Evolutionary conservation across 2,329 filamentous ascomycete genomes (phyloP).

Genomic region (Emergomyces pasteurianus): DNA sequence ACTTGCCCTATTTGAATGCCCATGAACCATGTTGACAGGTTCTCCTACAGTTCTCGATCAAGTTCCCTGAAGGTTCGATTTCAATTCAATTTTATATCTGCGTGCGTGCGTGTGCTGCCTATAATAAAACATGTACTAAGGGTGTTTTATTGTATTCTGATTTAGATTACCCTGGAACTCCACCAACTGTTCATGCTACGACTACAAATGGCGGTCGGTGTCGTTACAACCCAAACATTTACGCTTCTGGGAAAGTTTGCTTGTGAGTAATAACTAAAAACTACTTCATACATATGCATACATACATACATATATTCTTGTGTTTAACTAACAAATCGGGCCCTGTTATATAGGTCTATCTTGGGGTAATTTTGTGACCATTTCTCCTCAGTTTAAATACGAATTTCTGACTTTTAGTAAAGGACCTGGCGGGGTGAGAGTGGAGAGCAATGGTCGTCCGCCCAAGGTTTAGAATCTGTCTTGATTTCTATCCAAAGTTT

Average conservation of each 20-base stretch:
- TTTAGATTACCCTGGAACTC: slow-evolving; percentile 65
- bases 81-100: not conserved
- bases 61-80: slow-evolving; percentile 58
- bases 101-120: not conserved
- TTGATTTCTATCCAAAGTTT: slow-evolving; percentile 92
- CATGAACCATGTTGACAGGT: not conserved
- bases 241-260: slow-evolving; percentile 82
- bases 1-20: not conserved
- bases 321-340: slow-evolving; percentile 11
- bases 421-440: slow-evolving; percentile 88
- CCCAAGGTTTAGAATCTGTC: slow-evolving; percentile 88
- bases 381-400: not conserved
- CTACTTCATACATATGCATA: not conserved
- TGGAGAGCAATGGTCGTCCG: slow-evolving; percentile 92
- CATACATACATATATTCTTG: not conserved
- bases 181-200: slow-evolving; percentile 50
- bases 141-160: not conserved
- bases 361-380: slow-evolving; percentile 50
- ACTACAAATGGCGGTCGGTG: slow-evolving; percentile 84
- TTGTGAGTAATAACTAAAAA: slow-evolving; percentile 46
- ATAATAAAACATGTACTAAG: not conserved
- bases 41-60: slow-evolving; percentile 55
- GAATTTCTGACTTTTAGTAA: not conserved
- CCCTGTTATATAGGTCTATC: slow-evolving; percentile 53
- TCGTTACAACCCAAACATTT: slow-evolving; percentile 96